These are phyloP conservation scores for Pichia thaimueangensis DNA, from an alignment of 805 yeast genomes.

Conservation along the genomic window DNA sequence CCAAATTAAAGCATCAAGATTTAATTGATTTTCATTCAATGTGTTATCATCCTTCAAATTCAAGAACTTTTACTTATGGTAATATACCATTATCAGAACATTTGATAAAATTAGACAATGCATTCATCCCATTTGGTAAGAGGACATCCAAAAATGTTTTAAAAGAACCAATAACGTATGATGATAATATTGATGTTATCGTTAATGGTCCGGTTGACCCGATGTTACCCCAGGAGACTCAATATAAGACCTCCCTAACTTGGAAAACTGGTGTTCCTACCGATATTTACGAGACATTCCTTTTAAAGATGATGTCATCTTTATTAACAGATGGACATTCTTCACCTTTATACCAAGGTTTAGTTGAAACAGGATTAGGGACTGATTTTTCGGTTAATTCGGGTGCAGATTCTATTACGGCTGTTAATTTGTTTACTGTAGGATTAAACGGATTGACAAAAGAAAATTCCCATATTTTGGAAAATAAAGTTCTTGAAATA, in stretches of 20 bases:
- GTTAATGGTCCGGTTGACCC: constrained; percentile 81
- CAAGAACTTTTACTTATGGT: constrained; percentile 85
- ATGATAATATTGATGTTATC: constrained; percentile 29
- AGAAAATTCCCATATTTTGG: constrained; percentile 42
- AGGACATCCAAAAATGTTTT: constrained; percentile 30
- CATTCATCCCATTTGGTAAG: constrained; percentile 48
- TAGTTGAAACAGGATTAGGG: constrained; percentile 80
- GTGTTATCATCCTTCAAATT: constrained; percentile 87
- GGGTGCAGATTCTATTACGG: constrained; percentile 80
- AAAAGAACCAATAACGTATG: constrained; percentile 43
- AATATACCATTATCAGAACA: constrained; percentile 58
- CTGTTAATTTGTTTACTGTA: constrained; percentile 68
- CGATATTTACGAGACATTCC: constrained; percentile 62
- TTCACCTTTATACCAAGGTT: constrained; percentile 78
- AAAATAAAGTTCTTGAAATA: constrained; percentile 39
- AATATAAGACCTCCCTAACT: constrained; percentile 74
- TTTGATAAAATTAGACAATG: constrained; percentile 47
- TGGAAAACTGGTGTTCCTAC: constrained; percentile 80
- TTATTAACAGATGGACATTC: constrained; percentile 86
- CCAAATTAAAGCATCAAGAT: constrained; percentile 67
- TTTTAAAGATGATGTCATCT: constrained; percentile 62
- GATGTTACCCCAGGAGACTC: constrained; percentile 57
- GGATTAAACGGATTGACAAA: constrained; percentile 73
- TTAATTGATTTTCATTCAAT: constrained; percentile 66
- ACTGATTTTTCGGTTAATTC: constrained; percentile 82